Conservation (phyloP, 805 yeast genomes). For the Metschnikowia baotianmanensis region DNA sequence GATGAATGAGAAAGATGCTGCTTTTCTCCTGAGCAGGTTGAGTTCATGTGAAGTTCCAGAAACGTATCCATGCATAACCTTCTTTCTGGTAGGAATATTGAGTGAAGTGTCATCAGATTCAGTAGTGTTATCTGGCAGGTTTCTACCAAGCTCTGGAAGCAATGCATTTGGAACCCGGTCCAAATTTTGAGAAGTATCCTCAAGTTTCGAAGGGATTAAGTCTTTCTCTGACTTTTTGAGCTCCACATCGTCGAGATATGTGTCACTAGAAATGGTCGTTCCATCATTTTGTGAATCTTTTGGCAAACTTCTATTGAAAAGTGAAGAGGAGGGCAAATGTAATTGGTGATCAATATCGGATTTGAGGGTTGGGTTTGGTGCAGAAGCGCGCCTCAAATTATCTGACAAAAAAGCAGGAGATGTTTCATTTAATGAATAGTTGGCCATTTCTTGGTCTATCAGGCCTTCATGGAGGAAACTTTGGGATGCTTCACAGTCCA, state of each 20-base stretch:
- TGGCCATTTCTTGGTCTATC: not conserved
- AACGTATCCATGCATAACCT: not conserved
- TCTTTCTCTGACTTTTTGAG: no score
- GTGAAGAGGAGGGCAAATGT: no score
- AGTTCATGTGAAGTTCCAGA: slow-evolving; percentile 2
- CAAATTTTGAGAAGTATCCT: no score
- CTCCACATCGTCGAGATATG: no score
- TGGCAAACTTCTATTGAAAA: no score
- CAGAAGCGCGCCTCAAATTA: no score
- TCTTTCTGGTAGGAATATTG: slow-evolving; percentile 1
- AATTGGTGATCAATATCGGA: no score
- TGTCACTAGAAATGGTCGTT: no score
- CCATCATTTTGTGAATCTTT: no score
- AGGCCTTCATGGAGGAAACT: not conserved
- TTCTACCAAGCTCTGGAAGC: slow-evolving; percentile 6
- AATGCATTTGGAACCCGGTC: slow-evolving; percentile 1
- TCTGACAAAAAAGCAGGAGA: not conserved
- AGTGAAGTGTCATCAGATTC: slow-evolving; percentile 3
- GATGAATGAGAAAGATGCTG: slow-evolving; percentile 24
- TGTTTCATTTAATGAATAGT: not conserved
- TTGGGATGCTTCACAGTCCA: not conserved
- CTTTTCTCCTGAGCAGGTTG: no score
- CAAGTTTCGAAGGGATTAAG: no score
- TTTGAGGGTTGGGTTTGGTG: not conserved
- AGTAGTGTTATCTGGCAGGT: not conserved